These are phyloP conservation scores for Yarrowia deformans DNA, from an alignment of 805 yeast genomes.

Conservation along the genomic window DNA sequence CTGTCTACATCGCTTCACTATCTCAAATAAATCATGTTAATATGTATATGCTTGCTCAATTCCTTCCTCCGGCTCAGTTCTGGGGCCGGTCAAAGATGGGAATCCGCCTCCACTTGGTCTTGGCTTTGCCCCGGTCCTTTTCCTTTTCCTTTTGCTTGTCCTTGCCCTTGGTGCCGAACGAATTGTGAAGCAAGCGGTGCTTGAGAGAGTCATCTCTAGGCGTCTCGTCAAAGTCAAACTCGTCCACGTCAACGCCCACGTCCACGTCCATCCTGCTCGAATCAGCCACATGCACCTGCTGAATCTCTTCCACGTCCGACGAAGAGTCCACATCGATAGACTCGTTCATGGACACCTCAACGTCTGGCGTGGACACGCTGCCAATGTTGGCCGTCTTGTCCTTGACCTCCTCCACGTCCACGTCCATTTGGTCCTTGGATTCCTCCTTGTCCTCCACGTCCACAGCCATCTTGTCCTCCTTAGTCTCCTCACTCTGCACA, in stretches of 20 bases:
- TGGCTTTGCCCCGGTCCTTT: background rate
- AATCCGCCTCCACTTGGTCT: conserved; percentile 2
- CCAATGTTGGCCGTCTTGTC: too few relatives aligned
- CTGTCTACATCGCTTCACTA: background rate
- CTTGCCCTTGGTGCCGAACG: background rate
- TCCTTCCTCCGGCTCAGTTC: background rate
- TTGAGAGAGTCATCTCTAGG: background rate
- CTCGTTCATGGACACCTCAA: background rate
- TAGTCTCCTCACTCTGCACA: too few relatives aligned
- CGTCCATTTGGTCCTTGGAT: background rate
- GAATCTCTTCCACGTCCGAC: background rate
- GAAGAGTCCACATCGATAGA: background rate
- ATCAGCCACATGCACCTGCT: background rate
- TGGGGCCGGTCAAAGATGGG: background rate
- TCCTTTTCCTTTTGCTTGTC: background rate
- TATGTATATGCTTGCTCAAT: conserved; percentile 10
- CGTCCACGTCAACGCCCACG: conserved; percentile 4
- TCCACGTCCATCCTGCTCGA: background rate
- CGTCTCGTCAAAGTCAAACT: conserved; percentile 12
- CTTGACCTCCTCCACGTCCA: too few relatives aligned
- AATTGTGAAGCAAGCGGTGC: background rate
- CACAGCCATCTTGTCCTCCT: background rate
- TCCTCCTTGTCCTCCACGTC: background rate
- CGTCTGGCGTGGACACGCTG: too few relatives aligned
- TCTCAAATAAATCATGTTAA: conserved; percentile 20